Evolutionary conservation across 1,284 basidiomycete species (phyloP), one percentile per base, ranked within the genome.

Genomic region (Cutaneotrichosporon cutaneum): DNA sequence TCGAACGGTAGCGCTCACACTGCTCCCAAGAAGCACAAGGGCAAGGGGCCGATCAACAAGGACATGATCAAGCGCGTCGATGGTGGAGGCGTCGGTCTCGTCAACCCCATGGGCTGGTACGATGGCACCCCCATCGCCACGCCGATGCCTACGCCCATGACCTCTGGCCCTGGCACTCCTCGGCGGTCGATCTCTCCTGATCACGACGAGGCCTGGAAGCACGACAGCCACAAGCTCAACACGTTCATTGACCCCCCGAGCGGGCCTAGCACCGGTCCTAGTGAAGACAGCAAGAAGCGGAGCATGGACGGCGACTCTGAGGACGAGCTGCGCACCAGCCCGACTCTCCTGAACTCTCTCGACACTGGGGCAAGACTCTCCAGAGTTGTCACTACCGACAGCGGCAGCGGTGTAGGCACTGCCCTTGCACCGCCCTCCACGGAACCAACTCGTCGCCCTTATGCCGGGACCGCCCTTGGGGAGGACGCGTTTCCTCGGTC

Each of bases 1-100:
- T 11, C 35, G 10, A 32, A n/a, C 4, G 22, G 24, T 7, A 18
- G 30, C 21, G n/a, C 3, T 21, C 32, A 53, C 18, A 32, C 27
- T n/a, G 13, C 27, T 21, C 9, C 16, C 30, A 52, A 33, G 50
- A 54, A 27, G 53, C 10, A 33, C 4, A 54, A 54, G 52, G 33
- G 27, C 39, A 30, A 51, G 13, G 33, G 35, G 24, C 21, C 33
- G 3, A 51, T 51, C 35, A 81, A 85, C 45, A 82, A 88, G 35
- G 87, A 90, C 64, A 94, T 94, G 92, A 94, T 95, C 69, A 86
- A 87, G 45, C 82, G 92, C 42, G 85, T 91, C 78, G 81, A 82
- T 51, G 88, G 91, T 59, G 86, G 85, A 55, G 87, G 87, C 0
- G 90, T 90, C 1, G 88, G 88, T 65, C 83, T 86, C n/a, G 84